phyloP scores from a whole-genome alignment of 805 yeast species.

The Soucietia sequanensis region DNA sequence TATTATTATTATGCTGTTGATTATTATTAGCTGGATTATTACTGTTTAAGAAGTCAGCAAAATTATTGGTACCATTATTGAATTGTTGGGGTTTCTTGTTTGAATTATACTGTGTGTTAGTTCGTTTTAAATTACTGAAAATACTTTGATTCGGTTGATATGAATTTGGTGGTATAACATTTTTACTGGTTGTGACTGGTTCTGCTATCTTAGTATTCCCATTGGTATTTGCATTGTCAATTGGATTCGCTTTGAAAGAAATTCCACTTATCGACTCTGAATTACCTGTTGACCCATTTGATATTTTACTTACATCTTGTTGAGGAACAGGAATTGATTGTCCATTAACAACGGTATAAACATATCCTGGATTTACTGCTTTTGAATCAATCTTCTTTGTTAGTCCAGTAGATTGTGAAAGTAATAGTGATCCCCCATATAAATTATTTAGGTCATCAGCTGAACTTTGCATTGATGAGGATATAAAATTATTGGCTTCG shows the following conservation, averaged over 20 bases:
- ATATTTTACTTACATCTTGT: background rate
- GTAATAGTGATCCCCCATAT: slow-evolving; percentile 42
- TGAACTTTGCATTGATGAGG: slow-evolving; percentile 18
- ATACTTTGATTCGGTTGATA: slow-evolving; percentile 44
- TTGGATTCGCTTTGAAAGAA: slow-evolving; percentile 31
- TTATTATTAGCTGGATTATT: slow-evolving; percentile 7
- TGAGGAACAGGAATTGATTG: slow-evolving; percentile 1
- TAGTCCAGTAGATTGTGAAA: slow-evolving; percentile 44
- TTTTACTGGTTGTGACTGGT: slow-evolving; percentile 31
- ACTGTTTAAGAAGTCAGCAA: slow-evolving; percentile 25
- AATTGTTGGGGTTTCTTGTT: slow-evolving; percentile 21
- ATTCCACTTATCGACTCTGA: slow-evolving; percentile 28
- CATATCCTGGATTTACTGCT: background rate
- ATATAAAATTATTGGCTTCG: background rate
- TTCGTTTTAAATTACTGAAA: slow-evolving; percentile 40
- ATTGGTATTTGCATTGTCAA: slow-evolving; percentile 13
- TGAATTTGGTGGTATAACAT: slow-evolving; percentile 32
- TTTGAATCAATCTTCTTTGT: slow-evolving; percentile 31
- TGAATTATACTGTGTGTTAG: slow-evolving; percentile 32
- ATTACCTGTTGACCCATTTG: slow-evolving; percentile 5
- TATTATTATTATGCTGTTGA: slow-evolving; percentile 7
- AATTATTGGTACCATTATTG: slow-evolving; percentile 26
- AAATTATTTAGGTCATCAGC: slow-evolving; percentile 31
- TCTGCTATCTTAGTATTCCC: slow-evolving; percentile 16
- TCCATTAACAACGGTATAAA: slow-evolving; percentile 2